Evolutionary conservation across 305 asterid species (phyloP).

Genomic region (Ilex paraguariensis): DNA sequence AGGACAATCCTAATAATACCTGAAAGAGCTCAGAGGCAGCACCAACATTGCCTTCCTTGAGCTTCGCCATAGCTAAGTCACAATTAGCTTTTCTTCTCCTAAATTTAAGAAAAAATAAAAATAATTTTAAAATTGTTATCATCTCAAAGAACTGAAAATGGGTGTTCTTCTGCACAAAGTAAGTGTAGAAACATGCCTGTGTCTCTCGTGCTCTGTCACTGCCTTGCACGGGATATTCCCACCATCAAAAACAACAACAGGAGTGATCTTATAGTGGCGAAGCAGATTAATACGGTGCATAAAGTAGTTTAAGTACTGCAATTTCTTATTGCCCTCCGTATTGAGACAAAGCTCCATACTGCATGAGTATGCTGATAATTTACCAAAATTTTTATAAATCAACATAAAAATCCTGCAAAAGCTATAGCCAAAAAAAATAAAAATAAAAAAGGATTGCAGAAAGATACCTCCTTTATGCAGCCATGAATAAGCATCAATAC

Average conservation of each 20-base stretch:
- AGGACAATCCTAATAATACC: slow-evolving; percentile 24
- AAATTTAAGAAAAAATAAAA: slow-evolving; percentile 3
- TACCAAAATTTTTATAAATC: slow-evolving; percentile 2
- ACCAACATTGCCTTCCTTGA: slow-evolving; percentile 54
- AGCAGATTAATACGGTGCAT: slow-evolving; percentile 74
- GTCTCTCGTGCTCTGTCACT: slow-evolving; percentile 59
- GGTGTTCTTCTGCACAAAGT: too few species aligned
- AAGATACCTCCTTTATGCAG: slow-evolving; percentile 78
- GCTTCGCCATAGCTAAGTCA: slow-evolving; percentile 65
- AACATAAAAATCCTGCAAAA: not conserved
- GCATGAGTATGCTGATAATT: slow-evolving; percentile 60
- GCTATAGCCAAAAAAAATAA: not conserved
- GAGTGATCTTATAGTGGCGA: slow-evolving; percentile 56
- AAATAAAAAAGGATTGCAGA: not conserved
- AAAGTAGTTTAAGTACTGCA: slow-evolving; percentile 53
- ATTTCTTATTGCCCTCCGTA: slow-evolving; percentile 61
- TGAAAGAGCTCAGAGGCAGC: slow-evolving; percentile 70
- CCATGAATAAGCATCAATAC: slow-evolving; percentile 86
- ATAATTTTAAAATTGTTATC: not conserved
- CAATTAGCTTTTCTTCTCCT: slow-evolving; percentile 63
- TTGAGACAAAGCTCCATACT: slow-evolving; percentile 68
- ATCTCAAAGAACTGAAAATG: too few species aligned
- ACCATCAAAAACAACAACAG: slow-evolving; percentile 75
- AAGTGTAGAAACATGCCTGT: slow-evolving; percentile 40
- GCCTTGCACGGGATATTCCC: slow-evolving; percentile 63